Evolutionary conservation across 208 protist species (phyloP), one percentile per base, ranked within the genome.

Genomic region (Leishmania tropica): DNA sequence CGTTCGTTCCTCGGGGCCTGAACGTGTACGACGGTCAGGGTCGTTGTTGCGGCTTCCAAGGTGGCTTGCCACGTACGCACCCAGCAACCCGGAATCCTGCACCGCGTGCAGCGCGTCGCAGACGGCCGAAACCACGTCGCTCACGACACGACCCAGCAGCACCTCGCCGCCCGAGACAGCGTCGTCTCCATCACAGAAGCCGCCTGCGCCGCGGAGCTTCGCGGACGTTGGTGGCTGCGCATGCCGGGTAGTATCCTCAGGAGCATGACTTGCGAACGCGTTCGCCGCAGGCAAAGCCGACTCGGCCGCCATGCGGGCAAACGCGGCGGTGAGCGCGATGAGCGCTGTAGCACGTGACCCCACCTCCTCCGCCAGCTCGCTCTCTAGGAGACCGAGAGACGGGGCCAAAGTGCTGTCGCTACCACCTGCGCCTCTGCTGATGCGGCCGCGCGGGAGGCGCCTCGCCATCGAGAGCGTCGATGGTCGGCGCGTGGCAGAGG

Each of bases 51-150:
- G 0, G 24, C 45, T 21, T 13, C 45, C 70, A 28, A 35, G 10
- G 45, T 17, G 51, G 21, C 4, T 40, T 76, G 0, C 45, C 76
- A 73, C 76, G 45, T 81, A 76, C 21, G 10, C 48, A 8, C 60
- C 48, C 28, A 85, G 68, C 17, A 81, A 2, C 24, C 75, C 54
- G 5, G 76, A 40, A 17, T 19, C 24, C 1, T 35, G 62, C 35
- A 85, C 40, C 48, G 58, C 53, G 31, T 53, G 11, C 15, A 85
- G 65, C 40, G 83, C 56, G 35, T 71, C 77, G 64, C 78, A 82
- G 58, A 65, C 72, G n/a, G 78, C 51, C 40, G 53, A 54, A 24
- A 82, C 78, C n/a, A 79, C 83, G 65, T 53, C 35, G 48, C 40
- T 53, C 47, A 82, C 78, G 15, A 82, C 31, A 56, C 74, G 35